Evolutionary conservation across 257 asterid species (phyloP).

Genomic region (Striga asiatica): DNA sequence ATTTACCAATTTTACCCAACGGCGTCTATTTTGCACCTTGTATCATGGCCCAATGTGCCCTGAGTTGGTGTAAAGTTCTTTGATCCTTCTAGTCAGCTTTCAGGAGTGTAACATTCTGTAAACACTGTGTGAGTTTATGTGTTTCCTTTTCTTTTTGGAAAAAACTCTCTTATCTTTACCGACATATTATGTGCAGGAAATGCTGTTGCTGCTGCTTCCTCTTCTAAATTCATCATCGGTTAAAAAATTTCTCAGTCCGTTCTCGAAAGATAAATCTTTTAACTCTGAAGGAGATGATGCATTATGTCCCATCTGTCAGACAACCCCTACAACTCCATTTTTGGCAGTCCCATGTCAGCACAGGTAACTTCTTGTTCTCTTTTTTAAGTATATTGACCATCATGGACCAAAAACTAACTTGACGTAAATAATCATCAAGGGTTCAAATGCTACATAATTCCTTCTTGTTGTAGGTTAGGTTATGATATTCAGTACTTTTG

Average conservation of each 20-base stretch:
- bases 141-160: neutral
- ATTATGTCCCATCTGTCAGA: conserved; percentile 81
- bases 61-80: too few relatives aligned
- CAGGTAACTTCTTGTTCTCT: conserved; percentile 38
- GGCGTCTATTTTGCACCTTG: neutral
- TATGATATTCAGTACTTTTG: too few relatives aligned
- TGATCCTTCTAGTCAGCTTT: too few relatives aligned
- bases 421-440: neutral
- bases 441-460: neutral
- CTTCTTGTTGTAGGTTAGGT: too few relatives aligned
- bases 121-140: too few relatives aligned
- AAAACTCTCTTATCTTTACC: conserved; percentile 1
- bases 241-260: conserved; percentile 64
- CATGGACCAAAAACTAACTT: neutral
- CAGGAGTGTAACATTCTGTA: too few relatives aligned
- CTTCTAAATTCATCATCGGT: conserved; percentile 82
- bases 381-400: neutral
- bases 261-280: conserved; percentile 73
- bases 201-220: conserved; percentile 88
- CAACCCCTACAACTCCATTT: conserved; percentile 77
- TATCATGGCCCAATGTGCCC: neutral
- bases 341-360: conserved; percentile 92
- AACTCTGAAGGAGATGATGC: conserved; percentile 51
- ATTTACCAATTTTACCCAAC: too few relatives aligned
- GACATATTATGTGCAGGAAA: conserved; percentile 52